phyloP scores from a whole-genome alignment of 345 rosid species.

The Triadica sebifera region DNA sequence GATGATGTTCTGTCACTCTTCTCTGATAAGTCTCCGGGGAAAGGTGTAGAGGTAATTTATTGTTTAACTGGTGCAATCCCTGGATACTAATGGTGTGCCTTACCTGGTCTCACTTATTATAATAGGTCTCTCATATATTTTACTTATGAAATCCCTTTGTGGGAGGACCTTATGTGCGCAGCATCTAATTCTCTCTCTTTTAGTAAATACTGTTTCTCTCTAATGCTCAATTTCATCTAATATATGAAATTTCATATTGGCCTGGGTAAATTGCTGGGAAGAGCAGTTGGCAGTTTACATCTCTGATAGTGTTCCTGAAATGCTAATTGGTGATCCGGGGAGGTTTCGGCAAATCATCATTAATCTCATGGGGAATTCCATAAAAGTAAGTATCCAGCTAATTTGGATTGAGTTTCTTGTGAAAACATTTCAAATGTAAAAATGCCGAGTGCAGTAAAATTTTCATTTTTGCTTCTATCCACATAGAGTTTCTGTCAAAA shows the following conservation, averaged over 20 bases:
- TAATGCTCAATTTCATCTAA: constrained; percentile 2
- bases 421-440: not conserved
- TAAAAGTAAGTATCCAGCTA: constrained; percentile 57
- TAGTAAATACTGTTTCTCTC: not conserved
- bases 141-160: not conserved
- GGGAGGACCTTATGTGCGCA: not conserved
- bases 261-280: constrained; percentile 22
- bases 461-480: not conserved
- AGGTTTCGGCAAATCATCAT: constrained; percentile 92
- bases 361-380: constrained; percentile 93
- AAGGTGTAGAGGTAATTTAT: constrained; percentile 79
- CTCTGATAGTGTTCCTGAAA: constrained; percentile 80
- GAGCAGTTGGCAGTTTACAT: constrained; percentile 85
- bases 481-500: too few relatives aligned
- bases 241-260: constrained; percentile 17
- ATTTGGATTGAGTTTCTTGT: constrained; percentile 2
- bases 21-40: constrained; percentile 79
- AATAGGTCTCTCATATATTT: not conserved
- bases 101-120: not conserved
- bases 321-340: constrained; percentile 85
- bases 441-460: not conserved
- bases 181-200: not conserved
- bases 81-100: not conserved
- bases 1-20: constrained; percentile 96
- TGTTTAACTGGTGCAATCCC: not conserved